phyloP scores from a whole-genome alignment of 2,329 filamentous ascomycete species.

The Fusarium luffae region DNA sequence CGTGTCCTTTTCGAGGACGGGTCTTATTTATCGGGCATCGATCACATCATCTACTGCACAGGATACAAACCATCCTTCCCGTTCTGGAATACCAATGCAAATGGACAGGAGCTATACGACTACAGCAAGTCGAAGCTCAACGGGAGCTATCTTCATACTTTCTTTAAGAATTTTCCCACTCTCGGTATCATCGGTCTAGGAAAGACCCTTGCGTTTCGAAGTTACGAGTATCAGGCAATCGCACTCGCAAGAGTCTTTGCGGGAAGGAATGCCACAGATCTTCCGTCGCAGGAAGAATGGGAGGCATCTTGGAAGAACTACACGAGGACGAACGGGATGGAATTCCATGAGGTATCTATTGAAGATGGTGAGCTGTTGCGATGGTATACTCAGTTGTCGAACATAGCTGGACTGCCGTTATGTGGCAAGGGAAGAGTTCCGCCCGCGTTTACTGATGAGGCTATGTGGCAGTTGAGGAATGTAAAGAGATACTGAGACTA shows the following conservation, averaged over 20 bases:
- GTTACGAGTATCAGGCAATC: slow-evolving; percentile 4
- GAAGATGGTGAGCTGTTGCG: neutral
- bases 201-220: neutral
- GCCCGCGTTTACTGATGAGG: neutral
- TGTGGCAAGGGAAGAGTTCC: neutral
- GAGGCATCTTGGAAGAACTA: neutral
- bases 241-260: slow-evolving; percentile 1
- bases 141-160: neutral
- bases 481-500: neutral
- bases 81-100: neutral
- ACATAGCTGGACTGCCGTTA: neutral
- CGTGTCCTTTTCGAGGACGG: neutral
- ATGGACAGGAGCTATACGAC: neutral
- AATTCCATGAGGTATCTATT: neutral
- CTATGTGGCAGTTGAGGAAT: neutral
- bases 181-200: neutral
- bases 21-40: neutral
- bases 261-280: neutral
- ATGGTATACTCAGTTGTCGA: neutral
- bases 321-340: accelerated
- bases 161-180: neutral
- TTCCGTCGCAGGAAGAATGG: neutral
- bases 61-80: neutral
- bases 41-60: neutral
- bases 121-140: neutral